A percentile compares a stretch with the other conserved stretches of the same genome.
phyloP scores from a whole-genome alignment of 2,329 filamentous ascomycete genomes.

The Colletotrichum lini region DNA sequence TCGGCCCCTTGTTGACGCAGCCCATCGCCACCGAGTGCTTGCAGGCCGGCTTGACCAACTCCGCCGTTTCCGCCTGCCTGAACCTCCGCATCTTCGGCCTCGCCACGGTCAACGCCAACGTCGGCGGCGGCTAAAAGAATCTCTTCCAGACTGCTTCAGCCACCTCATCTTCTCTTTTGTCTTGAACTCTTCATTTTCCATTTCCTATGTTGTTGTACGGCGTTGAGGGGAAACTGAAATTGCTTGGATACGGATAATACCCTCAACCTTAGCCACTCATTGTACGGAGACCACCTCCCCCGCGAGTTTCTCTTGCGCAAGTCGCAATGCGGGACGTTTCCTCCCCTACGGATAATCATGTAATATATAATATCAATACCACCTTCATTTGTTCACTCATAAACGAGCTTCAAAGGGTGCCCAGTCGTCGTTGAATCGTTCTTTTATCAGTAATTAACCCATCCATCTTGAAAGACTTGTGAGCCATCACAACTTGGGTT shows the following conservation, averaged over 20 bases:
- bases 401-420: not conserved
- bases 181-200: not conserved
- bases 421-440: too few relatives aligned
- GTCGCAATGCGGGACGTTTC: not conserved
- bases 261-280: slow-evolving; percentile 2
- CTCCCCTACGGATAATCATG: slow-evolving; percentile 7
- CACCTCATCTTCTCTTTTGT: not conserved
- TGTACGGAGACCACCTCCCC: not conserved
- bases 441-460: too few relatives aligned
- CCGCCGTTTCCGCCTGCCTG: slow-evolving; percentile 24
- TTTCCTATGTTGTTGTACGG: slow-evolving; percentile 13
- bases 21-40: slow-evolving; percentile 26
- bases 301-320: not conserved
- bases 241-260: not conserved
- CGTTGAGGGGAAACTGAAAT: slow-evolving; percentile 25
- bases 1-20: slow-evolving; percentile 14
- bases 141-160: not conserved
- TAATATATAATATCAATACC: slow-evolving; percentile 24
- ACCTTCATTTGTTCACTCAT: slow-evolving; percentile 14
- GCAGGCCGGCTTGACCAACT: slow-evolving; percentile 4
- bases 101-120: slow-evolving; percentile 16
- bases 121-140: not conserved
- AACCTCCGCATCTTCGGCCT: slow-evolving; percentile 36
- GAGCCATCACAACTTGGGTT: too few relatives aligned
- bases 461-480: too few relatives aligned